Percentiles rank a stretch among this genome's conserved stretches.
Evolutionary conservation across 2,329 filamentous ascomycete species (phyloP).

Genomic region (Chalaropsis ovoidea): DNA sequence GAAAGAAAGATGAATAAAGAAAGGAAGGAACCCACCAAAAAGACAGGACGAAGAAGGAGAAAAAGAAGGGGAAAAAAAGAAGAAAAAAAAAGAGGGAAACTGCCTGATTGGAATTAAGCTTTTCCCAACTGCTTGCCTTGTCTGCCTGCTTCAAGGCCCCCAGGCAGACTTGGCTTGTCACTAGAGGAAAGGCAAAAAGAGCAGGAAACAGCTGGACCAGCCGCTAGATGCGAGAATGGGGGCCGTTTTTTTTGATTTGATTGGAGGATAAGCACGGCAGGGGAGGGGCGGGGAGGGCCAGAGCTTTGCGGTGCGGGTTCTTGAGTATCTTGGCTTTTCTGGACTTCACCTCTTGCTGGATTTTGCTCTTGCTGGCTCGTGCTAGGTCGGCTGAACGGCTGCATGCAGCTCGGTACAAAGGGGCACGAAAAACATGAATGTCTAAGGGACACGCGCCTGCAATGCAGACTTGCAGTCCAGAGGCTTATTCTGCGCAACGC

Average conservation of each 20-base stretch:
- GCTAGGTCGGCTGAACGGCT: not conserved
- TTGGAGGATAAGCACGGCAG: not conserved
- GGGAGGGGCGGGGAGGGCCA: not conserved
- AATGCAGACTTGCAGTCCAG: slow-evolving; percentile 5
- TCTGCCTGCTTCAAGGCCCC: not conserved
- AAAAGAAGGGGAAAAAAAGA: not conserved
- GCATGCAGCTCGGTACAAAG: not conserved
- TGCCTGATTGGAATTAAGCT: not conserved
- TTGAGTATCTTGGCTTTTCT: not conserved
- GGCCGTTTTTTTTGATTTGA: slow-evolving; percentile 2
- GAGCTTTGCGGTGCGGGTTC: too few species aligned
- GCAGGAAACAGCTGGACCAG: not conserved
- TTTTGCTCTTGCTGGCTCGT: not conserved
- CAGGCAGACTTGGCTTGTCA: not conserved
- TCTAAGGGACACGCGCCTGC: not conserved
- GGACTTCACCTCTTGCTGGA: not conserved
- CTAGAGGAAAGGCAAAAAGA: not conserved
- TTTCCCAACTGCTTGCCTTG: not conserved
- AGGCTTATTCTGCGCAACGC: not conserved
- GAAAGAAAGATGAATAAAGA: not conserved
- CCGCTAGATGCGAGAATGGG: too few species aligned
- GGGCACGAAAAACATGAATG: not conserved
- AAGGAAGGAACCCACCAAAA: not conserved
- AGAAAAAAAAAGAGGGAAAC: not conserved
- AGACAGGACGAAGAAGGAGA: slow-evolving; percentile 1